Evolutionary conservation across 441 rosid species (phyloP).

Genomic region (Bruguiera hainesii): DNA sequence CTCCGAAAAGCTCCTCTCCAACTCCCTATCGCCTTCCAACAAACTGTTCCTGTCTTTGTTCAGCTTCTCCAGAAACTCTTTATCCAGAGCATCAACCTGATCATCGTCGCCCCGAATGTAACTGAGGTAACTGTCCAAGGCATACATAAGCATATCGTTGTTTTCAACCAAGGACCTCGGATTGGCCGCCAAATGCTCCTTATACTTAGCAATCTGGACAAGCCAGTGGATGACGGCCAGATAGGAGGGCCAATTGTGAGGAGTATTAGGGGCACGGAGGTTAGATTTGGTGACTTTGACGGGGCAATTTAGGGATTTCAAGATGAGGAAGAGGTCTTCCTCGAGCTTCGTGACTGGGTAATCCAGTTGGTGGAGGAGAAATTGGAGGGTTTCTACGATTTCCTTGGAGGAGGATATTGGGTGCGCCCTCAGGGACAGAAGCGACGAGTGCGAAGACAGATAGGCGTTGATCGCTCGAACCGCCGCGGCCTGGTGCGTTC

Average conservation of each 20-base stretch:
- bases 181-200: conserved; percentile 31
- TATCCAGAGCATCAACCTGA: conserved; percentile 48
- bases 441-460: conserved; percentile 55
- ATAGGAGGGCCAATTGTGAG: conserved; percentile 82
- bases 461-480: conserved; percentile 59
- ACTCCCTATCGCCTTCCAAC: conserved; percentile 31
- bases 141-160: conserved; percentile 40
- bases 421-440: conserved; percentile 30
- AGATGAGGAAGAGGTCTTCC: conserved; percentile 56
- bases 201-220: conserved; percentile 54
- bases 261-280: conserved; percentile 76
- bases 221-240: conserved; percentile 72
- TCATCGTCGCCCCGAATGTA: conserved; percentile 65
- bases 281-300: conserved; percentile 67
- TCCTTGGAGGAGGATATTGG: conserved; percentile 64
- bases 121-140: conserved; percentile 48
- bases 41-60: conserved; percentile 48
- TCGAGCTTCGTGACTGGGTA: conserved; percentile 52
- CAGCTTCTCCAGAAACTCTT: conserved; percentile 50
- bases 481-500: conserved; percentile 49
- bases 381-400: conserved; percentile 52
- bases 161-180: conserved; percentile 31
- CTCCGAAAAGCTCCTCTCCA: conserved; percentile 35
- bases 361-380: conserved; percentile 50
- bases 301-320: conserved; percentile 60